Evolutionary conservation across 768 basidiomycete species (phyloP), one percentile per base, ranked within the genome.

Genomic region (Leccinum rimulosum): DNA sequence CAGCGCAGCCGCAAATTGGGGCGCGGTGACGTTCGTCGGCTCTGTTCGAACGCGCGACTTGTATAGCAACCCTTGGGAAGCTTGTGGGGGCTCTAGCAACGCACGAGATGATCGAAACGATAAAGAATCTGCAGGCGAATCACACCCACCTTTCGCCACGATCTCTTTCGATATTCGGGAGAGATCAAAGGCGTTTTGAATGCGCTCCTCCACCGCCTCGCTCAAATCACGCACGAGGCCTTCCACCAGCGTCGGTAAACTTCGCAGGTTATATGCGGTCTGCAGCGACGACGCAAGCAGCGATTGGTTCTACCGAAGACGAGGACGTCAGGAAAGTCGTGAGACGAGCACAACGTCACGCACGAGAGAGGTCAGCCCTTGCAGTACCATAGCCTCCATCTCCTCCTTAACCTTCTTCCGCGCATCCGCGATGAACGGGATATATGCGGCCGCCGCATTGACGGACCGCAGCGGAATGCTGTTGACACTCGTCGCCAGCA

Each of bases 201-300:
- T 92, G 14, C 93, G 83, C 30, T 84, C 82, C 64, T 93, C 90
- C 4, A 97, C 89, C 0, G 89, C 87, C 51, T 91, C 87, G 19
- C 87, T 91, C 8, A 98, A 76, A 70, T 96, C 93, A 6, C 76
- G 74, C 17, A 97, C 76, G 2, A 98, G 82, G 54, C 84, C 83
- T 58, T 88, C 84, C 4, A 98, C 91, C 6, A 98, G 82, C 27
- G 85, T 82, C 0, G 96, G 91, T 11, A 99, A 79, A 15, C 91
- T 83, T 30, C 89, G 82, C 14, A 99, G 83, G 70, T 98, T 99
- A 74, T 93, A 91, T 4, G 96, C 95, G 1, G 94, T 98, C 78
- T 98, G 97, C 12, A 99, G 80, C 0, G 96, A 93, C 1, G 93
- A 95, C 0, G 95, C 93, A 1, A 99, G 81, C 17, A 96, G 75